Conservation (phyloP, 169 alveolate genomes). For the Eimeria nieschulzi region DNA sequence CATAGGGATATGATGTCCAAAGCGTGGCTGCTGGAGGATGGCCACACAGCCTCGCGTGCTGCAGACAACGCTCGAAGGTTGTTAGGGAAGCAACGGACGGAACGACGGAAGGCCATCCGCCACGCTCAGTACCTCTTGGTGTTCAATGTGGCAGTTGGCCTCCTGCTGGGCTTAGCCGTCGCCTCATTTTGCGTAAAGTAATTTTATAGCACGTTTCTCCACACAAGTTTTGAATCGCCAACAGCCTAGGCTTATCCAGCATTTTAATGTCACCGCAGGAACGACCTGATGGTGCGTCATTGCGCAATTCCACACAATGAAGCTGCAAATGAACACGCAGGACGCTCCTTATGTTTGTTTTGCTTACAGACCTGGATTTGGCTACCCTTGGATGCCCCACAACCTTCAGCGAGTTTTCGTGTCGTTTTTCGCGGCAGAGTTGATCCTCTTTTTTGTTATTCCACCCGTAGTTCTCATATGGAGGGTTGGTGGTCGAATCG, state of each 20-base stretch:
- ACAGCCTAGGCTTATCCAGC: too few relatives aligned
- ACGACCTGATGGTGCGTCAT: too few relatives aligned
- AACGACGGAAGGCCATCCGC: background rate
- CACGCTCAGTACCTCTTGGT: conserved; percentile 33
- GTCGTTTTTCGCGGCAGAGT: conserved; percentile 31
- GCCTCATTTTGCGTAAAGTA: conserved; percentile 58
- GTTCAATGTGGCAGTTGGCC: conserved; percentile 34
- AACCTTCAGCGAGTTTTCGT: conserved; percentile 48
- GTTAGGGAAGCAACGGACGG: conserved; percentile 9
- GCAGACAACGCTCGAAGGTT: background rate
- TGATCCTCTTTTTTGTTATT: conserved; percentile 27
- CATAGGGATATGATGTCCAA: background rate
- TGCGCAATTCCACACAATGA: too few relatives aligned
- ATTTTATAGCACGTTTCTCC: background rate
- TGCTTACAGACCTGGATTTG: conserved; percentile 21
- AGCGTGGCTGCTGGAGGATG: conserved; percentile 48
- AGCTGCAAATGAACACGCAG: too few relatives aligned
- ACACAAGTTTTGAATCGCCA: too few relatives aligned
- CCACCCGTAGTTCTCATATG: conserved; percentile 36
- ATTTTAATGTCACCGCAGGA: too few relatives aligned
- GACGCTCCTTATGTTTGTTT: background rate
- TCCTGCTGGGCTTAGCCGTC: conserved; percentile 18
- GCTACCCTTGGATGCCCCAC: conserved; percentile 64
- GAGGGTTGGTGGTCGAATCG: background rate
- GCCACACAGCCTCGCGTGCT: background rate